Conservation (phyloP, 2,329 filamentous ascomycete species). For the Neonectria coccinea region DNA sequence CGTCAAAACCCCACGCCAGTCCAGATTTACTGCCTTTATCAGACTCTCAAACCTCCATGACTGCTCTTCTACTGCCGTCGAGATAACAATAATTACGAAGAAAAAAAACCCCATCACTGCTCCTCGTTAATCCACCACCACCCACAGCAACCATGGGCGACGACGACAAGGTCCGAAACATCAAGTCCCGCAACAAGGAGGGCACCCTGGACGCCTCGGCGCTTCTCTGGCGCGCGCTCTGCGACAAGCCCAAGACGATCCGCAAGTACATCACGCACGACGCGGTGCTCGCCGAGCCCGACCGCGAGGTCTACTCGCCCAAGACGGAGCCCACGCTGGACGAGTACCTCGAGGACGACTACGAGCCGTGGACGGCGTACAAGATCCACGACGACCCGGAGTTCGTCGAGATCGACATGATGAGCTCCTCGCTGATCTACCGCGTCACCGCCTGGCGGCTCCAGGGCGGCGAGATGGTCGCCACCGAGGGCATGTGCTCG, state of each 20-base stretch:
- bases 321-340: constrained; percentile 48
- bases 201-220: constrained; percentile 51
- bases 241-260: constrained; percentile 49
- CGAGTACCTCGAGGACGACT: constrained; percentile 49
- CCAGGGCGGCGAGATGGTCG: constrained; percentile 46
- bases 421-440: constrained; percentile 49
- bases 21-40: neutral
- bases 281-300: constrained; percentile 49
- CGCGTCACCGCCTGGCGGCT: constrained; percentile 50
- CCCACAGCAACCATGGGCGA: constrained; percentile 1
- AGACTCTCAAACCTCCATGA: neutral
- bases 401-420: constrained; percentile 54
- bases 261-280: constrained; percentile 52
- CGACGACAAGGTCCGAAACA: constrained; percentile 43
- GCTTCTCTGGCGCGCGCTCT: constrained; percentile 52
- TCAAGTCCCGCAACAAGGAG: constrained; percentile 51
- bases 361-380: constrained; percentile 52
- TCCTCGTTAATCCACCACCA: constrained; percentile 1
- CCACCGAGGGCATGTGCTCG: constrained; percentile 51
- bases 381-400: constrained; percentile 51
- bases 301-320: constrained; percentile 47
- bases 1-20: neutral
- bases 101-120: neutral
- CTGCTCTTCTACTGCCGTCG: neutral
- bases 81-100: neutral